Base-by-base conservation (phyloP, 176 grass and related monocot species). In the Zea luxurians region DNA sequence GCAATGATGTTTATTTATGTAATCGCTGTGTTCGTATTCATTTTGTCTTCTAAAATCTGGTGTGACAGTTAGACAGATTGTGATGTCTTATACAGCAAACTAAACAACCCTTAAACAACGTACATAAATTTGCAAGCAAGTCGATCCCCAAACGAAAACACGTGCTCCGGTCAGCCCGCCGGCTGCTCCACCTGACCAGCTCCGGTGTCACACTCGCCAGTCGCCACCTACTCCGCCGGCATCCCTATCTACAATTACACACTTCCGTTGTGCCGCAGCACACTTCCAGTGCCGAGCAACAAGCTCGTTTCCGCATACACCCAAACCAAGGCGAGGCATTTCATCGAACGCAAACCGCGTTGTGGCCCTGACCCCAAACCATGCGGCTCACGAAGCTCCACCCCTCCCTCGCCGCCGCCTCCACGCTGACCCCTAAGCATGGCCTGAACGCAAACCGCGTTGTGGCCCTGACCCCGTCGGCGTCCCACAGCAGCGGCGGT, bases 381-480 rank as follows among this genome's bases (percentile, higher is more conserved):
- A 88, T 88, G 86, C 58, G 75, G 17, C 47, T 80, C 64, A 76
- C 58, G 4, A 80, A 76, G 64, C 64, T 71, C 46, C 48, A 71
- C 8, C 45, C 65, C 1, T n/a, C 75, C 37, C 13, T 20, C 71
- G 48, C 35, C 75, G 7, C 57, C 70, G 0, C 48, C 15, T 78
- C 48, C 64, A 36, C 48, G 36, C 21, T 36, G 47, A 18, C 43
- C 18, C 34, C 74, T 13, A 79, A 85, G 49, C 78, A 64, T 57
- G 70, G 4, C 34, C 13, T 37, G 17, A 73, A 55, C 16, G 49
- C 52, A 47, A 73, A 55, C 54, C 71, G 21, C 58, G 3, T 75
- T 64, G 60, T 10, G 18, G 9, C 64, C 38, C 20, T 48, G 2
- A 10, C 20, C 16, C 37, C 84, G 8, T 64, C 61, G 2, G 15